These are phyloP conservation scores for Xylaria scruposa DNA, from an alignment of 495 filamentous ascomycete species.

Conservation along the genomic window DNA sequence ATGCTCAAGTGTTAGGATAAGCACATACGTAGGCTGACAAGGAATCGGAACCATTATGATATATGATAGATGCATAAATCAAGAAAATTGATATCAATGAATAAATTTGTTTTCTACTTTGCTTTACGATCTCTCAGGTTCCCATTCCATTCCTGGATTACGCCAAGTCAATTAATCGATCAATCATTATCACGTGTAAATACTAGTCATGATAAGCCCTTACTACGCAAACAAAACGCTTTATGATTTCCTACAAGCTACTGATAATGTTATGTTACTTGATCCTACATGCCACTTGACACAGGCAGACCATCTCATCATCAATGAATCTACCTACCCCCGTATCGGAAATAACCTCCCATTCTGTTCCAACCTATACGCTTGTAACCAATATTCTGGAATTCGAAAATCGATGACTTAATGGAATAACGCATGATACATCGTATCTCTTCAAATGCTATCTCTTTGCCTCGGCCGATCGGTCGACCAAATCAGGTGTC, in stretches of 20 bases:
- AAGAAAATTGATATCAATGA: constrained; percentile 10
- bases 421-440: background rate
- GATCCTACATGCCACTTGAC: background rate
- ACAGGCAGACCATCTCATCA: background rate
- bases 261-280: constrained; percentile 7
- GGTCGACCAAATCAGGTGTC: background rate
- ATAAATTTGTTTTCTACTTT: background rate
- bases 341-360: background rate
- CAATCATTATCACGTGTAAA: background rate
- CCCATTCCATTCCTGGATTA: no score
- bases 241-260: constrained; percentile 29
- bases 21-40: background rate
- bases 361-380: background rate
- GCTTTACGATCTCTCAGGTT: background rate
- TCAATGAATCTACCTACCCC: background rate
- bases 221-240: constrained; percentile 16
- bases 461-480: background rate
- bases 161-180: background rate
- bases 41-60: background rate
- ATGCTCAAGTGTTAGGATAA: constrained; percentile 2
- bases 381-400: background rate
- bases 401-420: background rate
- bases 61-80: constrained; percentile 2
- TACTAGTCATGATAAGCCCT: no score
- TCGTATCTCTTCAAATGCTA: background rate